Percentiles rank a stretch among this genome's conserved stretches.
These are phyloP conservation scores for Cochlearia excelsa DNA, from an alignment of 345 rosid species.

Conservation along the genomic window DNA sequence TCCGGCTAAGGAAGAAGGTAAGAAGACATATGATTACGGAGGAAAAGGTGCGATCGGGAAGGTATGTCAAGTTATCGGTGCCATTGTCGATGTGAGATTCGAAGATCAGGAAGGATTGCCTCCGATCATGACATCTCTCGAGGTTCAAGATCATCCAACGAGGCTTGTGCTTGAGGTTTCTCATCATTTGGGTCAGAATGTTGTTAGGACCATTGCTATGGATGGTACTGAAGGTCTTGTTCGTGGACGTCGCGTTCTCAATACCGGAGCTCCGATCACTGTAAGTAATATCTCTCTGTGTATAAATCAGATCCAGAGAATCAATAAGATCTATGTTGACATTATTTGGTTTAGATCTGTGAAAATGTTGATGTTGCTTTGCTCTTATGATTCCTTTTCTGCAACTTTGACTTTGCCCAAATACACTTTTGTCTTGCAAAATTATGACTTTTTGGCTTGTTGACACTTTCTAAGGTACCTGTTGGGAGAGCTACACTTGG, in stretches of 20 bases:
- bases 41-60: conserved; percentile 86
- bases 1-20: conserved; percentile 38
- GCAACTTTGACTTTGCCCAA: conserved; percentile 11
- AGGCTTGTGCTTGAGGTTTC: conserved; percentile 93
- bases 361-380: not conserved
- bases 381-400: no score
- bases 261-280: conserved; percentile 92
- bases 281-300: conserved; percentile 40
- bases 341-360: conserved; percentile 22
- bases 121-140: conserved; percentile 93
- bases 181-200: conserved; percentile 86
- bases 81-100: conserved; percentile 89
- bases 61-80: conserved; percentile 94
- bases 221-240: conserved; percentile 89
- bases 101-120: conserved; percentile 77
- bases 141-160: conserved; percentile 64
- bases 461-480: conserved; percentile 54
- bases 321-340: not conserved
- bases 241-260: conserved; percentile 77
- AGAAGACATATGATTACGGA: conserved; percentile 67
- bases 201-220: conserved; percentile 93
- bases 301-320: not conserved
- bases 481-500: conserved; percentile 98
- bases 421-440: not conserved
- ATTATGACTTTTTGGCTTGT: conserved; percentile 15